phyloP scores from a whole-genome alignment of 2,329 filamentous ascomycete genomes.

The Clarireedia sp. region DNA sequence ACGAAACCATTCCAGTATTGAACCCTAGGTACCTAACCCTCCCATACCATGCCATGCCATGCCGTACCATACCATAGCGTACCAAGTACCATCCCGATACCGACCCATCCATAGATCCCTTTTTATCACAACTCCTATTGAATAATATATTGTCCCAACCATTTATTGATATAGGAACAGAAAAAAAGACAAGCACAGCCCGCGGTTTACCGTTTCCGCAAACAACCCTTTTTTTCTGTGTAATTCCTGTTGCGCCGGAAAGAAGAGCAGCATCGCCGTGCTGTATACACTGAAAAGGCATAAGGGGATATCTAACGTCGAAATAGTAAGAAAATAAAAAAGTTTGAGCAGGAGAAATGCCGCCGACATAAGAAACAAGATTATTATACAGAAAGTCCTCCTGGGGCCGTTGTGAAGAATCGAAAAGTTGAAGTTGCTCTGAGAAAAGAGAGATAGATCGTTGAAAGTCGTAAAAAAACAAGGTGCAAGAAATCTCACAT shows the following conservation, averaged over 20 bases:
- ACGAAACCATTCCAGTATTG: no score
- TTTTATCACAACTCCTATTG: conserved; percentile 7
- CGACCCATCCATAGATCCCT: not conserved
- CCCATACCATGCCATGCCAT: not conserved
- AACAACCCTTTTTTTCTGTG: conserved; percentile 4
- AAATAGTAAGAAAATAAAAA: conserved; percentile 2
- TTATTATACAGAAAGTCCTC: conserved; percentile 9
- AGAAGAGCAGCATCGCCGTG: conserved; percentile 3
- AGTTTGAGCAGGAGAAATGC: not conserved
- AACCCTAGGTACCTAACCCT: no score
- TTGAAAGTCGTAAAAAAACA: conserved; percentile 4
- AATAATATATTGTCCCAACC: not conserved
- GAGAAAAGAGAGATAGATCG: not conserved
- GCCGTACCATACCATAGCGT: no score
- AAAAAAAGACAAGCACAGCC: not conserved
- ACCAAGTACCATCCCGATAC: not conserved
- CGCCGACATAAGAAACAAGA: not conserved
- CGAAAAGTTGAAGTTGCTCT: not conserved
- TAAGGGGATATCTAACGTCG: conserved; percentile 10
- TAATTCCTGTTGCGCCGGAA: not conserved
- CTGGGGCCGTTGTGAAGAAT: conserved; percentile 2
- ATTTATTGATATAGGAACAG: not conserved
- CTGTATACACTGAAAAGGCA: conserved; percentile 5
- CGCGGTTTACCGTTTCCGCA: conserved; percentile 4
- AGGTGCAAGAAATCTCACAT: not conserved